Evolutionary conservation across 2,329 filamentous ascomycete genomes (phyloP), one percentile per base, ranked within the genome.

Genomic region (Xylaria sp.): DNA sequence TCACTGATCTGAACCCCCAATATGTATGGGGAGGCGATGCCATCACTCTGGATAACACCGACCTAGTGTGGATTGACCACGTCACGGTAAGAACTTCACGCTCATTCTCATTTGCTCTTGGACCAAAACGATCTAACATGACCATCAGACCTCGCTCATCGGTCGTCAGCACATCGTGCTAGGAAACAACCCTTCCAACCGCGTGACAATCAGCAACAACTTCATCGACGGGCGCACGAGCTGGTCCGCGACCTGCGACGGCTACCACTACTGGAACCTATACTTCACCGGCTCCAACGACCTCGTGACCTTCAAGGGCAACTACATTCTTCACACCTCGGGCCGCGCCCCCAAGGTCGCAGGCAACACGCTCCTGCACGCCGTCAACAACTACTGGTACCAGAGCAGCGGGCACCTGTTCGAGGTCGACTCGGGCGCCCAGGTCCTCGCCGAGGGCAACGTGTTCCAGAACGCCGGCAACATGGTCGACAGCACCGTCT

Each of bases 11-110:
- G 51, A 87, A 87, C 77, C 80, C 84, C 15, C 70, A 83, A 71
- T 84, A 85, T 69, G 83, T 87, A 68, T 87, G 84, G 84, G 84
- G 84, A 57, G 84, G 84, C 56, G 84, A 87, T 71, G 84, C 81
- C 40, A 84, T 87, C 71, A 84, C 82, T 42, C 72, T 87, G 6
- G 76, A 83, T 59, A 75, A 78, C 45, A 72, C 77, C 14, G 80
- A 82, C 64, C 64, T 79, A 35, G 61, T 71, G 9, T 71, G 69
- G 69, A 69, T 71, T 25, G 68, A 71, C 31, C 69, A 71, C 49
- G 63, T 68, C 31, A 71, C 68, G 52, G 65, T 69, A 33, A 49
- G 66, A 7, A n/a, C 23, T 43, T 49, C 11, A 21, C 8, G 5
- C 12, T 3, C 21, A 28, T 42, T 57, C 4, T n/a, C 5, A 23